Evolutionary conservation across 2,329 filamentous ascomycete species (phyloP), one percentile per base, ranked within the genome.

Genomic region (Aspergillus sp.): DNA sequence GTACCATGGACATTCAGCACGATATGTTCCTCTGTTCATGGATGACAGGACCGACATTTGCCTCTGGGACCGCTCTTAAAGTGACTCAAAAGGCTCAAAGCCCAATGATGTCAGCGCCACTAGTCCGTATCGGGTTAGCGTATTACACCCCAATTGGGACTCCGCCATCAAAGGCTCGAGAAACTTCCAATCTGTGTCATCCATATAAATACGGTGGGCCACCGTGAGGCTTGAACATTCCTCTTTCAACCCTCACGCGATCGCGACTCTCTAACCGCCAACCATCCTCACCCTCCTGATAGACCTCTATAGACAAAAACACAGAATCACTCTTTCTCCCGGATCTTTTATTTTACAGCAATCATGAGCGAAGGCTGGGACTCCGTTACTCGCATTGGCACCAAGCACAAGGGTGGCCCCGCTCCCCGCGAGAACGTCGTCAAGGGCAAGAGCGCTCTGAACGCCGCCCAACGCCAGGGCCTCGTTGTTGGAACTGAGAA

Each of bases 331-430:
- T 50, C 3, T 25, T 17, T 53, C 31, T 41, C 33, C 52, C 54
- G 53, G 25, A 27, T 41, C 31, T 50, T 43, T 37, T 15, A 35
- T 15, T 19, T 56, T 41, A 50, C 52, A 37, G 46, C 60, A 69
- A 77, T 67, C 67, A 84, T 86, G 87, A 87, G 89, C 72, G 91
- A 96, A 37, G 35, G 35, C 71, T 98, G 93, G 93, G 90, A 96
- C 70, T 77, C 80, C 67, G 87, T 90, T 68, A 96, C 92, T 79
- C 96, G 95, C 84, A 98, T 99, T 73, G 95, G 95, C 72, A 91
- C 87, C 85, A 93, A 90, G 79, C 85, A 84, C 72, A 87, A 87
- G 70, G 84, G 87, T 66, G 89, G 88, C 68, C 76, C 75, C 55
- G 77, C 77, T 47, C 81, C 85, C 66, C 90, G 91, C 67, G 92